A percentile compares a stretch with the other conserved stretches of the same genome.
Evolutionary conservation across 192 early-diverging fungal genomes (phyloP).

Genomic region (Chytriomyces confervae): DNA sequence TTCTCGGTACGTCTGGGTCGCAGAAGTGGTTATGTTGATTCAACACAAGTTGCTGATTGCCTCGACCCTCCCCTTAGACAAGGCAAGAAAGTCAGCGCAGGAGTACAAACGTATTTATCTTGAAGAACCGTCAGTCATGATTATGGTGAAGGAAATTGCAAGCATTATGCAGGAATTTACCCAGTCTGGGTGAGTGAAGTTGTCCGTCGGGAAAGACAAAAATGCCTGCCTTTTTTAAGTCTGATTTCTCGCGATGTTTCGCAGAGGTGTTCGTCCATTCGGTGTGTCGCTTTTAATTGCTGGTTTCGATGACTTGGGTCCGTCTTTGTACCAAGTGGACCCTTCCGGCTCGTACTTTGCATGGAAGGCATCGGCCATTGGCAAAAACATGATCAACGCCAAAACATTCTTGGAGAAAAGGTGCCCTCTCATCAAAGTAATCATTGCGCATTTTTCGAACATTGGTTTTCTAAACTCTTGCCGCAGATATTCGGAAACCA

Average conservation of each 20-base stretch:
- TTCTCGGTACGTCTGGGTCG: conserved; percentile 67
- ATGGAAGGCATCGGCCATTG: conserved; percentile 98
- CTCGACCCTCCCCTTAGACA: conserved; percentile 51
- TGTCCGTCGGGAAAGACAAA: too few relatives aligned
- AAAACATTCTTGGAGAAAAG: conserved; percentile 98
- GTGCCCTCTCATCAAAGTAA: conserved; percentile 58
- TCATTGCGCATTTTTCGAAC: too few relatives aligned
- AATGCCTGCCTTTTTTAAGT: not conserved
- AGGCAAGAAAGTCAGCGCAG: conserved; percentile 95
- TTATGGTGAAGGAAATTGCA: conserved; percentile 96
- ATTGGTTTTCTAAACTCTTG: too few relatives aligned
- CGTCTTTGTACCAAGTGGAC: conserved; percentile 97
- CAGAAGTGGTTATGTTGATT: too few relatives aligned
- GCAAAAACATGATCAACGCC: conserved; percentile 99
- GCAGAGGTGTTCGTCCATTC: conserved; percentile 98
- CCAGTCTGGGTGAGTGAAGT: conserved; percentile 81
- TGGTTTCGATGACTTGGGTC: conserved; percentile 91
- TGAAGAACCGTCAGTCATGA: conserved; percentile 93
- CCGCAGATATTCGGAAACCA: conserved; percentile 86
- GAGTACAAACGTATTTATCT: conserved; percentile 91
- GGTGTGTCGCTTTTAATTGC: conserved; percentile 97
- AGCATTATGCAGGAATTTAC: conserved; percentile 99
- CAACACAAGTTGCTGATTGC: not conserved
- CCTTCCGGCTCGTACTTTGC: conserved; percentile 98
- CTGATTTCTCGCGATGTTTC: not conserved